Evolutionary conservation across 208 protist genomes (phyloP).

Genomic region (Crithidia fasciculata): DNA sequence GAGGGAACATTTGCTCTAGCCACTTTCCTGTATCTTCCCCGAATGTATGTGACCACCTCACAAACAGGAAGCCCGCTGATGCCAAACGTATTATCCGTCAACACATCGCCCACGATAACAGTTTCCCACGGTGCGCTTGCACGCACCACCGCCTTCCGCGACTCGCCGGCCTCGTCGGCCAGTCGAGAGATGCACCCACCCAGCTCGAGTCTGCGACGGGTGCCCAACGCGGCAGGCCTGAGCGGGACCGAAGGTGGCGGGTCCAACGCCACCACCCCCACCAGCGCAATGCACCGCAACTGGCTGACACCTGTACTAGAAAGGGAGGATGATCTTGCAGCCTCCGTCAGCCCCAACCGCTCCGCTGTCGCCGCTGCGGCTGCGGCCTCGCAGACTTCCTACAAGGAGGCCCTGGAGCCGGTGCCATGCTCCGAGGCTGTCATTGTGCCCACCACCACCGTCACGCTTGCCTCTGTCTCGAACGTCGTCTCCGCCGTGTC

Average conservation of each 20-base stretch:
- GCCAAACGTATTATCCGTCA: conserved; percentile 4
- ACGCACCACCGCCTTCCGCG: conserved; percentile 1
- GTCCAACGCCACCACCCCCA: not conserved
- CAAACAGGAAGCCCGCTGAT: conserved; percentile 12
- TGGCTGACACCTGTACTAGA: not conserved
- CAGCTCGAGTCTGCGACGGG: not conserved
- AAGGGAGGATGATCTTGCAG: conserved; percentile 1
- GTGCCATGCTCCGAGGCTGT: not conserved
- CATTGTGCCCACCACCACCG: conserved; percentile 1
- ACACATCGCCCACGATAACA: not conserved
- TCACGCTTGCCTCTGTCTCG: conserved; percentile 4
- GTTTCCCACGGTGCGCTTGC: conserved; percentile 1
- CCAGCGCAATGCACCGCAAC: not conserved
- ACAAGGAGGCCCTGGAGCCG: not conserved
- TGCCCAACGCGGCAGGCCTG: not conserved
- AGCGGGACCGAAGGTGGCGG: not conserved
- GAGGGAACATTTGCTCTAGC: too few species aligned
- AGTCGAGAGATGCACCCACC: not conserved
- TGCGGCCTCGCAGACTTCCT: not conserved
- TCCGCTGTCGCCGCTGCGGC: not conserved
- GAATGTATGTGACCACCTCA: conserved; percentile 14
- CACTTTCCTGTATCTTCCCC: not conserved
- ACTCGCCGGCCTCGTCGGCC: not conserved
- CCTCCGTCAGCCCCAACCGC: not conserved
- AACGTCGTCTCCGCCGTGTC: not conserved